Evolutionary conservation across 495 filamentous ascomycete species (phyloP), one percentile per base, ranked within the genome.

Genomic region (Durotheca rogersii): DNA sequence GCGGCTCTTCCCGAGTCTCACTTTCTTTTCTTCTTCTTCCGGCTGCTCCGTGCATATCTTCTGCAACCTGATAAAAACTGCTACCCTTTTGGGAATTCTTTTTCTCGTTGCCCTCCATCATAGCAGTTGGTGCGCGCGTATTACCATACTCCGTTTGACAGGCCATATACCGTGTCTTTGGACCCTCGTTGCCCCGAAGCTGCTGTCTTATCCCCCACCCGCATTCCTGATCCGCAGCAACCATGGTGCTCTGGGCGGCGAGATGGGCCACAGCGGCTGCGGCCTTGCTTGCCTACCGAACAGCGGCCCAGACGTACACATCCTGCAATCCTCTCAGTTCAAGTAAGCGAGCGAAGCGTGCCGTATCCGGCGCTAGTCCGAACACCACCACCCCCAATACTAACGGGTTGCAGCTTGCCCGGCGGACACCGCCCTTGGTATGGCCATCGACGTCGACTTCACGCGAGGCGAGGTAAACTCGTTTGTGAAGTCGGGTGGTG

Each of bases 391-490:
- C 31, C 25, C 19, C 42, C 47, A 32, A 42, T 57, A 38, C 27
- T 42, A 23, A 43, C 39, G 21, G 4, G 10, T 17, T 72, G 61
- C 43, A 61, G 60, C 51, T 34, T 98, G 93, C 61, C 82, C 89
- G 7, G 66, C 88, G 29, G 78, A 96, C 63, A 81, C 89, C 27
- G 93, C 92, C 6, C 80, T 97, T 7, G 88, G 90, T 53, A 86
- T 80, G 67, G 73, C 86, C 6, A 85, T 88, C 43, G 80, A 73
- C 34, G 84, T 89, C 69, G 88, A 95, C 70, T 94, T 96, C 70
- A 86, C 84, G 16, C 67, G 79, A 56, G 88, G 89, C 50, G 76
- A 77, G 30, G 81, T 83, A 27, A 74, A 76, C 55, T 84, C 82
- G 21, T 95, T 95, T 66, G 83, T 81, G 6, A 64, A 81, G 2